phyloP scores from a whole-genome alignment of 2,329 filamentous ascomycete genomes.

The Huntiella omanensis region DNA sequence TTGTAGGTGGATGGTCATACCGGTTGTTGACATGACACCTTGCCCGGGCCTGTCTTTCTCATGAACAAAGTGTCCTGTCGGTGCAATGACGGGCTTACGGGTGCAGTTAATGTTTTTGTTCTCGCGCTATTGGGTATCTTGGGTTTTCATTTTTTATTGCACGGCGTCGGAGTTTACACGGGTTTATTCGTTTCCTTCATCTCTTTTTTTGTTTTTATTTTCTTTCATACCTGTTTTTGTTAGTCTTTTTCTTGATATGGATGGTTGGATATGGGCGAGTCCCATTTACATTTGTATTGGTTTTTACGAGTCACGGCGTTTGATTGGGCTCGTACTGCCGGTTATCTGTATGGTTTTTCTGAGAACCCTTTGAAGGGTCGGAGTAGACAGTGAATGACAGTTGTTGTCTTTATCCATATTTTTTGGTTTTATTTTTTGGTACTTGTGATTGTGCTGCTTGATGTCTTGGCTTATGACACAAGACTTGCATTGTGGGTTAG shows the following conservation, averaged over 20 bases:
- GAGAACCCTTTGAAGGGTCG: neutral
- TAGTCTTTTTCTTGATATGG: conserved; percentile 2
- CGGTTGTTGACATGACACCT: no score
- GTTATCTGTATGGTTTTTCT: conserved; percentile 1
- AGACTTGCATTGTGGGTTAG: no score
- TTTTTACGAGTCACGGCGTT: neutral
- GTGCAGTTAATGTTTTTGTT: conserved; percentile 11
- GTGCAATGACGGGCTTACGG: neutral
- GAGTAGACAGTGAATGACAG: neutral
- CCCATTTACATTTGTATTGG: conserved; percentile 1
- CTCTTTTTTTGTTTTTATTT: conserved; percentile 9
- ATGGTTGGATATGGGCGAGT: neutral
- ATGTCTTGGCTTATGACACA: no score
- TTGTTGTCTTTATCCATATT: neutral
- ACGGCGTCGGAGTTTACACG: conserved; percentile 11
- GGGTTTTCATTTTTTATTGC: conserved; percentile 9
- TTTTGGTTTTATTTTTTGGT: no score
- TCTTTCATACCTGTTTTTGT: conserved; percentile 6
- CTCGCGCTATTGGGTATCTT: conserved; percentile 7
- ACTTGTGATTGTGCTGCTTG: no score
- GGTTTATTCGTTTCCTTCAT: conserved; percentile 6
- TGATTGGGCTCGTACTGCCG: neutral
- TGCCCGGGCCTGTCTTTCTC: no score
- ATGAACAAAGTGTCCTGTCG: no score
- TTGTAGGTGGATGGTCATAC: no score